phyloP scores from a whole-genome alignment of 2,329 filamentous ascomycete genomes.

The Fusarium hainanense region DNA sequence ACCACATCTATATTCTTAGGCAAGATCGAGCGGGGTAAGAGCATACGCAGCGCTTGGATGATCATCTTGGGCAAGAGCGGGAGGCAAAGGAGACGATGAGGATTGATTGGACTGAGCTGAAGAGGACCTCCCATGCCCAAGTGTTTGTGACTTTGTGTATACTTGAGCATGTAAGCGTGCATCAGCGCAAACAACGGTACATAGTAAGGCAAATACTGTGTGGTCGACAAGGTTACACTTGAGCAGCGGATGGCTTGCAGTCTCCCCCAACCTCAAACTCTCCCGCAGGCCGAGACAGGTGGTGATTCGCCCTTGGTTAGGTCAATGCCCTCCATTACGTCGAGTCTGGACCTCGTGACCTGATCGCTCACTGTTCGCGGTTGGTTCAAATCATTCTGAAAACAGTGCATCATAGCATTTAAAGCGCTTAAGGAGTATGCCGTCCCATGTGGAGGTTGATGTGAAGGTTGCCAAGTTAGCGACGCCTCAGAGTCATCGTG shows the following conservation, averaged over 20 bases:
- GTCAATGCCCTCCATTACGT: conserved; percentile 32
- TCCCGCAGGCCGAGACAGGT: conserved; percentile 22
- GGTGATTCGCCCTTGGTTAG: conserved; percentile 26
- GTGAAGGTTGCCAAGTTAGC: conserved; percentile 22
- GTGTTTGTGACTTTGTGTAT: neutral
- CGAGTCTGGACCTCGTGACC: conserved; percentile 27
- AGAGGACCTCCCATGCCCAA: neutral
- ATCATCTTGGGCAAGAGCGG: conserved; percentile 10
- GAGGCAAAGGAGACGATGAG: conserved; percentile 13
- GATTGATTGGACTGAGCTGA: neutral
- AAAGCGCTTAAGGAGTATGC: neutral
- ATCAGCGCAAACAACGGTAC: conserved; percentile 11
- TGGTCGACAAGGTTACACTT: conserved; percentile 35
- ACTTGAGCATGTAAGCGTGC: conserved; percentile 9
- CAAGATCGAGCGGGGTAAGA: conserved; percentile 43
- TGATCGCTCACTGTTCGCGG: conserved; percentile 7
- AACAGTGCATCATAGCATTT: conserved; percentile 11
- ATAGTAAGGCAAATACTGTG: conserved; percentile 38
- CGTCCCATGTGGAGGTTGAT: neutral
- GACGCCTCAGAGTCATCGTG: conserved; percentile 36
- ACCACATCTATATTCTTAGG: conserved; percentile 19
- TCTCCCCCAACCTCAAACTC: conserved; percentile 35
- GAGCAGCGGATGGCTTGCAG: conserved; percentile 31
- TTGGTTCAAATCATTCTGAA: conserved; percentile 32
- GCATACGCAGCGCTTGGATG: conserved; percentile 34